These are phyloP conservation scores for Scedosporium aurantiacum DNA, from an alignment of 2,329 filamentous ascomycete genomes.

Conservation along the genomic window DNA sequence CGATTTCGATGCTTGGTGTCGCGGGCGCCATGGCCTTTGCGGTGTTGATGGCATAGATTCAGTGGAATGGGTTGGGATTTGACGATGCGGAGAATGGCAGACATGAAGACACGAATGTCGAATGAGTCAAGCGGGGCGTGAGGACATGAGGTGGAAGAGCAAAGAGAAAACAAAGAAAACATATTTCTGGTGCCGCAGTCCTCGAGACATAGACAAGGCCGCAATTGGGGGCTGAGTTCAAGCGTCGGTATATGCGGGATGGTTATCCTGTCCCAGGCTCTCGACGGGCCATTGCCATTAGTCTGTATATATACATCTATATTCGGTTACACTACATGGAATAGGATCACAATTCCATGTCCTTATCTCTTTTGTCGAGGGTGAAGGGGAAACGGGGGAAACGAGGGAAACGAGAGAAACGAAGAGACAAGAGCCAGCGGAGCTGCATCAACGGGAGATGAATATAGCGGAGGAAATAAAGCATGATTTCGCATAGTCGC, in stretches of 20 bases:
- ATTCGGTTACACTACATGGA: background rate
- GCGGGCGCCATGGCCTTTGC: background rate
- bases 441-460: too few relatives aligned
- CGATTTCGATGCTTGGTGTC: background rate
- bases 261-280: background rate
- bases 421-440: too few relatives aligned
- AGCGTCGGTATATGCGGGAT: background rate
- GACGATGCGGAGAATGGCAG: background rate
- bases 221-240: background rate
- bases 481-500: too few relatives aligned
- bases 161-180: background rate
- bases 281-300: background rate
- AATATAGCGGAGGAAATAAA: too few relatives aligned
- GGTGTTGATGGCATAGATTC: background rate
- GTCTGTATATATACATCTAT: constrained; percentile 1
- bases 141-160: background rate
- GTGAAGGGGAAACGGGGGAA: too few relatives aligned
- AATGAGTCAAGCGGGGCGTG: background rate
- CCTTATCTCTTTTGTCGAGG: too few relatives aligned
- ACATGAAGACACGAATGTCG: background rate
- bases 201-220: background rate
- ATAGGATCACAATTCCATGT: background rate
- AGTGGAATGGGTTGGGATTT: background rate
- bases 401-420: too few relatives aligned
- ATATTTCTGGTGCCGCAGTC: background rate